phyloP scores from a whole-genome alignment of 805 yeast genomes.

The Kodamaea hsintzibuensis region DNA sequence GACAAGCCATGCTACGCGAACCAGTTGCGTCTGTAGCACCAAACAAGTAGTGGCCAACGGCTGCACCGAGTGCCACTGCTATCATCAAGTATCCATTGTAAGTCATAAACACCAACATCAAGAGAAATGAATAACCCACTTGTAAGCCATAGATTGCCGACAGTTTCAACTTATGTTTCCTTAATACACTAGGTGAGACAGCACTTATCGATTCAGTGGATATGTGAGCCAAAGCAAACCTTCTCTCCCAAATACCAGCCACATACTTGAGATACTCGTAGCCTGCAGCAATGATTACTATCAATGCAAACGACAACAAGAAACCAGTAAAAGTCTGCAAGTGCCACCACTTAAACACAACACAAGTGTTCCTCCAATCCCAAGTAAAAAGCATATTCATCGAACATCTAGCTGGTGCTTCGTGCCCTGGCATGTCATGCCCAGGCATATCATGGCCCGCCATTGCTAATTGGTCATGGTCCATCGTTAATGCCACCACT shows the following conservation, averaged over 20 bases:
- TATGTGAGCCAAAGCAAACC: constrained; percentile 1
- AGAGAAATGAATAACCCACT: constrained; percentile 67
- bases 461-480: constrained; percentile 3
- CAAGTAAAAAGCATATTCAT: constrained; percentile 70
- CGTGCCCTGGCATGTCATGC: constrained; percentile 8
- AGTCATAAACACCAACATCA: constrained; percentile 85
- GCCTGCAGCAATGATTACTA: constrained; percentile 50
- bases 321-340: constrained; percentile 54
- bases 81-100: constrained; percentile 84
- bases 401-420: constrained; percentile 5
- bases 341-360: constrained; percentile 81
- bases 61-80: constrained; percentile 72
- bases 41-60: constrained; percentile 67
- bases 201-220: constrained; percentile 6
- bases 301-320: constrained; percentile 49
- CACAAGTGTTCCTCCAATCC: constrained; percentile 72
- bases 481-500: background rate
- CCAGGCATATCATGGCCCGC: constrained; percentile 7
- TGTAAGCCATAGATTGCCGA: constrained; percentile 59
- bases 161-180: constrained; percentile 27
- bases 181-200: constrained; percentile 12
- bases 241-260: constrained; percentile 30
- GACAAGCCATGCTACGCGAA: constrained; percentile 33
- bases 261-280: constrained; percentile 57
- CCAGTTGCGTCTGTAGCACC: constrained; percentile 22